These are phyloP conservation scores for Dactylonectria estremocensis DNA, from an alignment of 2,329 filamentous ascomycete genomes.

Conservation along the genomic window DNA sequence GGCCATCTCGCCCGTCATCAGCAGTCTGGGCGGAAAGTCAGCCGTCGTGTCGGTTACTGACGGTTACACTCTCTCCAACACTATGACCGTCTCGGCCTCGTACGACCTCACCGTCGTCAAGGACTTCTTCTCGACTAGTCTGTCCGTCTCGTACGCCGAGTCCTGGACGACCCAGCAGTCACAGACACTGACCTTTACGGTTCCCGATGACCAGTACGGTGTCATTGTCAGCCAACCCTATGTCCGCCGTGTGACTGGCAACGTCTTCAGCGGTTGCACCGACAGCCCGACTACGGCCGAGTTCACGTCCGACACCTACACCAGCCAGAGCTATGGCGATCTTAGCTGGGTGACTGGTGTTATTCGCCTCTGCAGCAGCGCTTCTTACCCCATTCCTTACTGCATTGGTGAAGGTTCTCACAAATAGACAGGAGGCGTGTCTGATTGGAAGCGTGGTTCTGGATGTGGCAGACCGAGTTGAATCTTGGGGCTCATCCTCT, in stretches of 20 bases:
- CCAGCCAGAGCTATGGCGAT: conserved; percentile 35
- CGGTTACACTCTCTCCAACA: conserved; percentile 36
- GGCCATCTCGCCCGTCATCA: conserved; percentile 41
- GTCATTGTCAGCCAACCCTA: conserved; percentile 46
- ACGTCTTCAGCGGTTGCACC: conserved; percentile 36
- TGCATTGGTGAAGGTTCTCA: conserved; percentile 35
- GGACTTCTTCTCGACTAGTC: conserved; percentile 13
- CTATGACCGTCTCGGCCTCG: conserved; percentile 3
- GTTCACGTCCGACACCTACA: conserved; percentile 38
- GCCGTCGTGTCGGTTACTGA: conserved; percentile 8
- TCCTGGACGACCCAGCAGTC: conserved; percentile 36
- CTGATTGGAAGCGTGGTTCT: no score
- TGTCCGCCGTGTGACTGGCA: conserved; percentile 37
- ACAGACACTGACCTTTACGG: conserved; percentile 34
- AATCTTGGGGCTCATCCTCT: no score
- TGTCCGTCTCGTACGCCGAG: conserved; percentile 35
- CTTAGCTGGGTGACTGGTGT: conserved; percentile 44
- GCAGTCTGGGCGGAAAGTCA: conserved; percentile 38
- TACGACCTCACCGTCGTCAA: conserved; percentile 19
- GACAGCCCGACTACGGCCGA: conserved; percentile 27
- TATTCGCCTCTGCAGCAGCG: conserved; percentile 40
- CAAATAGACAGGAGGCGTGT: conserved; percentile 16
- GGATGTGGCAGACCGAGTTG: no score
- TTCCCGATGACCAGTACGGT: conserved; percentile 35
- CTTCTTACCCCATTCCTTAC: conserved; percentile 40